A percentile compares a stretch with the other conserved stretches of the same genome.
phyloP scores from a whole-genome alignment of 371 early-diverging fungal genomes.

The Mortierella sp. region DNA sequence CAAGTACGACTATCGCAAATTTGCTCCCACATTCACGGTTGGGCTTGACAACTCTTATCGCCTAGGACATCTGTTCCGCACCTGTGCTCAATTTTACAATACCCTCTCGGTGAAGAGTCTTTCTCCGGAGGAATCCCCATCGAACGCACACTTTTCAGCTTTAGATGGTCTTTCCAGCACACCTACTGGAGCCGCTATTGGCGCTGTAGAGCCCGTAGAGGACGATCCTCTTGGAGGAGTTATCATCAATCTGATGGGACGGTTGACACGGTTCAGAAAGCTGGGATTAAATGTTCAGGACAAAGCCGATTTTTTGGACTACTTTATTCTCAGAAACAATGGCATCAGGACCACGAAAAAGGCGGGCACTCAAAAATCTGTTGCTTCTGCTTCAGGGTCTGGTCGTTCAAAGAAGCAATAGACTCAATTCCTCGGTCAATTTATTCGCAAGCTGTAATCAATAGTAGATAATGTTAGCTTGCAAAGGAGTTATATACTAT shows the following conservation, averaged over 20 bases:
- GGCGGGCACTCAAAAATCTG: slow-evolving; percentile 8
- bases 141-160: slow-evolving; percentile 46
- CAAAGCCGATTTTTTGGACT: slow-evolving; percentile 85
- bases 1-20: slow-evolving; percentile 79
- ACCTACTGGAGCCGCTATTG: slow-evolving; percentile 50
- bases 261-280: slow-evolving; percentile 78
- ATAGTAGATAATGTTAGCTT: neutral
- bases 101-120: slow-evolving; percentile 68
- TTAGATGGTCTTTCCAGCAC: slow-evolving; percentile 37
- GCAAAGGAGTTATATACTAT: neutral
- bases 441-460: neutral
- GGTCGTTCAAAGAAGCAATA: slow-evolving; percentile 35
- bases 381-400: slow-evolving; percentile 9
- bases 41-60: slow-evolving; percentile 61
- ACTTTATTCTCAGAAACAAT: slow-evolving; percentile 71
- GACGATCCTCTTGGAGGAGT: slow-evolving; percentile 73
- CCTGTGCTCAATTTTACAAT: slow-evolving; percentile 75
- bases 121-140: slow-evolving; percentile 64
- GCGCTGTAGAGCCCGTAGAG: slow-evolving; percentile 51
- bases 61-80: slow-evolving; percentile 66
- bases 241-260: slow-evolving; percentile 70
- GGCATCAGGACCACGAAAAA: slow-evolving; percentile 37
- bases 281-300: slow-evolving; percentile 79
- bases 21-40: slow-evolving; percentile 76
- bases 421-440: neutral